Percentiles rank a stretch among this genome's conserved stretches.
Evolutionary conservation across 169 alveolate species (phyloP).

Genomic region (Plasmodium gonderi): DNA sequence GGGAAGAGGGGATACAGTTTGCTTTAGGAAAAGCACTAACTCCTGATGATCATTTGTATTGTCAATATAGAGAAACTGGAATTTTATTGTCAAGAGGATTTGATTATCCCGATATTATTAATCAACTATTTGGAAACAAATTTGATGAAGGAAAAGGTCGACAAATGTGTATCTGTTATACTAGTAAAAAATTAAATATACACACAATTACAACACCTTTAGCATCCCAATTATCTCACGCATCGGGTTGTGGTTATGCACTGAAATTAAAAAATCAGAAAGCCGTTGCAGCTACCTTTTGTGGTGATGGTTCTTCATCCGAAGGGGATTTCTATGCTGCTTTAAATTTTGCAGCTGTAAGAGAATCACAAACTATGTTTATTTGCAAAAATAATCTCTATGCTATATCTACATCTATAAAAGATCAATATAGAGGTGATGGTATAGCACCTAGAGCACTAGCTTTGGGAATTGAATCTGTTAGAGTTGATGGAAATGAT

Average conservation of each 20-base stretch:
- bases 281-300: conserved; percentile 92
- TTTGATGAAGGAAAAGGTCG: conserved; percentile 96
- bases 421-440: conserved; percentile 95
- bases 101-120: conserved; percentile 85
- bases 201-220: conserved; percentile 96
- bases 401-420: conserved; percentile 95
- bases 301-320: conserved; percentile 99
- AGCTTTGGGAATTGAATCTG: conserved; percentile 94
- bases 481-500: conserved; percentile 93
- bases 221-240: conserved; percentile 95
- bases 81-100: conserved; percentile 93
- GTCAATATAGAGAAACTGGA: conserved; percentile 96
- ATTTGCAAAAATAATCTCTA: conserved; percentile 96
- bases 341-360: conserved; percentile 95
- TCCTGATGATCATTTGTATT: conserved; percentile 90
- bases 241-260: conserved; percentile 97
- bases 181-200: conserved; percentile 87
- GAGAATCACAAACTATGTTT: conserved; percentile 93
- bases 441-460: conserved; percentile 96
- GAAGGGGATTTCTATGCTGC: conserved; percentile 98
- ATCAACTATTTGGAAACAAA: conserved; percentile 84
- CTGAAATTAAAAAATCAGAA: conserved; percentile 87
- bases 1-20: conserved; percentile 96
- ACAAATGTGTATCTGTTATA: conserved; percentile 97
- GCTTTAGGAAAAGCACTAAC: conserved; percentile 93